These are phyloP conservation scores for Botrytis cinerea DNA, from an alignment of 2,329 filamentous ascomycete species.

Conservation along the genomic window DNA sequence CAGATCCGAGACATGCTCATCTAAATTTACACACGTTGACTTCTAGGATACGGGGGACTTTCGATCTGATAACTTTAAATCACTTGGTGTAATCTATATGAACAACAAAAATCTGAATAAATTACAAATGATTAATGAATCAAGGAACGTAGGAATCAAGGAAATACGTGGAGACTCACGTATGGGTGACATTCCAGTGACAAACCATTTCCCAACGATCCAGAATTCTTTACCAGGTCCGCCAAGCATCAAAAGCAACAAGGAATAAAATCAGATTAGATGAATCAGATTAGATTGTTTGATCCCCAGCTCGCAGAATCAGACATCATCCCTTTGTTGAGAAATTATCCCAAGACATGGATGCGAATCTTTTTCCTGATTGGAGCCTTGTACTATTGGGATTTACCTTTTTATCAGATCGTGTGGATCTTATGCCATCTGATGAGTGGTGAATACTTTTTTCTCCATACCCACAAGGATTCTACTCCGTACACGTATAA, in stretches of 20 bases:
- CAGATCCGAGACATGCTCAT: background rate
- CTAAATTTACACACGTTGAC: background rate
- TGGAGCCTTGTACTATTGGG: background rate
- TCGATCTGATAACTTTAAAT: constrained; percentile 18
- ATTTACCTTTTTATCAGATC: background rate
- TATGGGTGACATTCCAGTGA: background rate
- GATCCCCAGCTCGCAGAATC: background rate
- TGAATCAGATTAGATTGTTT: constrained; percentile 8
- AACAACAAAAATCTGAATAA: background rate
- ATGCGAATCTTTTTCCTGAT: background rate
- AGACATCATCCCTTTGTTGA: background rate
- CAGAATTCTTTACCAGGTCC: background rate
- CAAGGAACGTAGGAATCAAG: background rate
- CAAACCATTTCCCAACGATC: background rate
- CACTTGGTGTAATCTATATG: background rate
- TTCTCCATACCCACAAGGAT: background rate
- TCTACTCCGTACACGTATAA: background rate
- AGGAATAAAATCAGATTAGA: constrained; percentile 13
- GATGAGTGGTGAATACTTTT: background rate
- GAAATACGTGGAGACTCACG: background rate
- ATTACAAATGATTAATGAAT: background rate
- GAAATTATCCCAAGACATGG: background rate
- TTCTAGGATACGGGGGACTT: background rate
- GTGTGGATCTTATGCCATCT: background rate
- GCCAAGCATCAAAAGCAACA: background rate